Base-by-base conservation (phyloP, 306 rosid species). In the Rosa lucieae region DNA sequence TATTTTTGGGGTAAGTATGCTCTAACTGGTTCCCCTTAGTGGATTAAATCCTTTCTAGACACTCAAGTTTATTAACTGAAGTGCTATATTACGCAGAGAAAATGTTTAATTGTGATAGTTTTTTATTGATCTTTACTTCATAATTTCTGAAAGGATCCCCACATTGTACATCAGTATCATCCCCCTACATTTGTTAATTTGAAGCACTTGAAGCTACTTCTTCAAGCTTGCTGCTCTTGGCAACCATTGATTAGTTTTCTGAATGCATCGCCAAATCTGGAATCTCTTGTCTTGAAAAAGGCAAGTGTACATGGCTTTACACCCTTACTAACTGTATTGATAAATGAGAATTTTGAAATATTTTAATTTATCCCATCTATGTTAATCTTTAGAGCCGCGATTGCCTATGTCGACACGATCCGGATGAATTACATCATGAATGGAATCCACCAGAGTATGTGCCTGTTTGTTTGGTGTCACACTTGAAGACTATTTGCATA, bases 1-100 rank as follows among this genome's bases (percentile, higher is more conserved):
- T 26, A 62, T 62, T 62, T 63, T 63, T 35, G 69, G 69, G 69
- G 69, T 32, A 13, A 63, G 69, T 63, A 13, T 63, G 20, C 39
- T 5, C 43, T 13, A 63, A 6, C 39, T 14, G n/a, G 20, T 32
- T 53, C 21, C 21, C 10, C 69, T 63, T 13, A 3, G 40, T 63
- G 43, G 69, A 29, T 13, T 63, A 32, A 32, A 32, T 15, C 20
- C 11, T 63, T 29, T 40, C 5, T 1, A 67, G 23, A 20, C 23
- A 32, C 47, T 17, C 11, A 32, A 37, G 17, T 14, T 37, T 2
- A 12, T 35, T 13, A 17, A 37, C 23, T 7, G 23, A 67, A 39
- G 10, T 35, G 21, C 13, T 56, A 7, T 13, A 15, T 17, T 13
- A 2, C 12, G 67, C 20, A 5, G 18, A 12, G 39, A 32, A 62